phyloP scores from a whole-genome alignment of 2,329 filamentous ascomycete genomes.

The Dichotomopilus funicola region DNA sequence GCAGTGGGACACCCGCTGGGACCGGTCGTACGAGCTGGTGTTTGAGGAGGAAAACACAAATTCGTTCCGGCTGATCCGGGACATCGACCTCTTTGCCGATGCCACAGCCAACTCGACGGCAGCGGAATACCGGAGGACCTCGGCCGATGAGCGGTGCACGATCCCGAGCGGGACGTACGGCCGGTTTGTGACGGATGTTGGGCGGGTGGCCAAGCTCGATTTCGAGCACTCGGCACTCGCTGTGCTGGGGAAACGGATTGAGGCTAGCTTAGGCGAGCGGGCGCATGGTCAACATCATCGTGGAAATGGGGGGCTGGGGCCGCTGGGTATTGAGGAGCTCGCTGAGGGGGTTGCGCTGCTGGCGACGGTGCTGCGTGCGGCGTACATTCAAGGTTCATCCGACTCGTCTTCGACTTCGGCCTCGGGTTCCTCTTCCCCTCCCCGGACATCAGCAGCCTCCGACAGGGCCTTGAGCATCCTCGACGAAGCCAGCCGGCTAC shows the following conservation, averaged over 20 bases:
- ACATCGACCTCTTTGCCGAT: constrained; percentile 55
- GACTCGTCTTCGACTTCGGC: background rate
- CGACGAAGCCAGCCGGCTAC: constrained; percentile 51
- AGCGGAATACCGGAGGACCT: constrained; percentile 30
- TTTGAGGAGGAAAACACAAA: constrained; percentile 84
- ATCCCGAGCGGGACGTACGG: constrained; percentile 62
- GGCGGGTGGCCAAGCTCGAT: constrained; percentile 69
- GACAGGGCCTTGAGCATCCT: constrained; percentile 43
- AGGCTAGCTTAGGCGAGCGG: constrained; percentile 26
- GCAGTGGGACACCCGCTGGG: constrained; percentile 63
- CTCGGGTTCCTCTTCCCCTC: too few relatives aligned
- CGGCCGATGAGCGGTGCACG: constrained; percentile 47
- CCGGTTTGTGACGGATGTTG: constrained; percentile 70
- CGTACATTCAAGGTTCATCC: constrained; percentile 33
- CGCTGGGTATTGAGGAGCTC: constrained; percentile 54
- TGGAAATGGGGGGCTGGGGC: constrained; percentile 48
- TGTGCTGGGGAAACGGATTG: constrained; percentile 69
- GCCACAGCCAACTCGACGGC: constrained; percentile 39
- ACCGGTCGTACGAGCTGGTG: constrained; percentile 62
- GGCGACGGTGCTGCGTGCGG: constrained; percentile 58
- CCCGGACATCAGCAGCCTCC: constrained; percentile 8
- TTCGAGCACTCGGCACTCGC: constrained; percentile 73
- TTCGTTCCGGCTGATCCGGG: constrained; percentile 60
- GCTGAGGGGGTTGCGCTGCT: constrained; percentile 70
- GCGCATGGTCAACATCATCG: constrained; percentile 47